Base-by-base conservation (phyloP, 2,329 filamentous ascomycete genomes). In the Cercospora beticola region DNA sequence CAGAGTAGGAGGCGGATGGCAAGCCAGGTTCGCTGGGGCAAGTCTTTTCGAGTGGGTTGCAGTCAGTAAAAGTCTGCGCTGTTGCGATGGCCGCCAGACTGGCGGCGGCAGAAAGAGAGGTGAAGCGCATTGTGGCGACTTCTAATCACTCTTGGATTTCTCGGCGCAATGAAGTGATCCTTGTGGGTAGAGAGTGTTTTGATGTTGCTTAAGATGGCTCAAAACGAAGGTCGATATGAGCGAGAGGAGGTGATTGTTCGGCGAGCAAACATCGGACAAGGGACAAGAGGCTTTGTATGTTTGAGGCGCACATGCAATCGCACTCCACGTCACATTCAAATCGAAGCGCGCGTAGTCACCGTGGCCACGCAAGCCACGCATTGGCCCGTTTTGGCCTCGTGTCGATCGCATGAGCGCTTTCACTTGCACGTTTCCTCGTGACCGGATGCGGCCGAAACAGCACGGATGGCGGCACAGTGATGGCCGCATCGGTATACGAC, bases 41-140 rank as follows among this genome's bases (percentile, higher is more conserved):
- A 54, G 85, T 88, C 69, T 82, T 80, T 72, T 93, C 86, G 75
- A 90, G 84, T 5, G 94, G 94, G 77, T 96, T 89, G 83, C 94
- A 98, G 52, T 85, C 79, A 7, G 92, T 93, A 66, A 81, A 88
- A 33, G 93, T 93, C 79, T 97, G 94, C 60, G 90, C 93, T 43
- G 84, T 73, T 59, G 84, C 83, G 54, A 86, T 73, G n/a, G 80
- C 73, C n/a, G 68, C 69, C 52, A 79, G 78, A 33, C 80, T 65
- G 31, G 79, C 76, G 68, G 79, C 77, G 63, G 81, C 72, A 58
- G 78, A 68, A 60, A 78, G 71, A 12, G 54, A 67, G 23, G 72
- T 64, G 71, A 78, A 76, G 54, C 74, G 77, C 78, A 79, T 79
- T 61, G n/a, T 76, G 69, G 26, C 59, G 56, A n/a, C 14, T 30